A percentile compares a stretch with the other conserved stretches of the same genome.
Conservation (phyloP, 768 basidiomycete species). For the Botryobasidium botryosum region DNA sequence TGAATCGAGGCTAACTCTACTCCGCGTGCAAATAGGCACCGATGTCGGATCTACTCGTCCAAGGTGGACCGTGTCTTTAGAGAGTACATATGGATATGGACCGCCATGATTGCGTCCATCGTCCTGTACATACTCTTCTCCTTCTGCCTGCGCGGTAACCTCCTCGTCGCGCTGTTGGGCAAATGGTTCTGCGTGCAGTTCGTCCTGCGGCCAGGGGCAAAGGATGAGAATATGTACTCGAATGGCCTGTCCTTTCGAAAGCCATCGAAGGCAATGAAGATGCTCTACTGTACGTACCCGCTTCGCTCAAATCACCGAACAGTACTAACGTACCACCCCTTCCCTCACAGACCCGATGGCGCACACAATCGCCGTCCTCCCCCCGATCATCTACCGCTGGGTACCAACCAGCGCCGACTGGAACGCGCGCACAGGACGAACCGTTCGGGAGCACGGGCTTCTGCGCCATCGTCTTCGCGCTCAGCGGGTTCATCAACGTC, state of each 20-base stretch:
- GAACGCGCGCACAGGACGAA: too few relatives aligned
- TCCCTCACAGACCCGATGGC: constrained; percentile 7
- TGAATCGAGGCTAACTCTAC: too few relatives aligned
- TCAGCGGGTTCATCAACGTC: too few relatives aligned
- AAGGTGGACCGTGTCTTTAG: constrained; percentile 6
- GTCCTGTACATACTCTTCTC: constrained; percentile 8
- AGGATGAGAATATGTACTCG: too few relatives aligned
- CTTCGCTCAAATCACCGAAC: too few relatives aligned
- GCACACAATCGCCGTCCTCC: constrained; percentile 6
- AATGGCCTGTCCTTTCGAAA: too few relatives aligned
- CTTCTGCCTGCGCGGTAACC: constrained; percentile 8
- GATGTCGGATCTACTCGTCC: constrained; percentile 7
- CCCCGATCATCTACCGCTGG: constrained; percentile 7
- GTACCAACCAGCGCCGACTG: too few relatives aligned
- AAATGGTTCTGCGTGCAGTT: too few relatives aligned
- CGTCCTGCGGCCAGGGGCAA: too few relatives aligned
- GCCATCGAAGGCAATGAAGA: constrained; percentile 11
- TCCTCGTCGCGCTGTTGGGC: constrained; percentile 7
- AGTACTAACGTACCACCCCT: too few relatives aligned
- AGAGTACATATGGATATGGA: constrained; percentile 10
- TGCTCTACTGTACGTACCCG: constrained; percentile 9
- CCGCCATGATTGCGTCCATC: constrained; percentile 2
- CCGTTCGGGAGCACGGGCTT: too few relatives aligned
- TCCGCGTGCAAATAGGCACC: not conserved
- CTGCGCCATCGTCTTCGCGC: too few relatives aligned